Base-by-base conservation (phyloP, 306 rosid genomes). In the Prunus dulcis region DNA sequence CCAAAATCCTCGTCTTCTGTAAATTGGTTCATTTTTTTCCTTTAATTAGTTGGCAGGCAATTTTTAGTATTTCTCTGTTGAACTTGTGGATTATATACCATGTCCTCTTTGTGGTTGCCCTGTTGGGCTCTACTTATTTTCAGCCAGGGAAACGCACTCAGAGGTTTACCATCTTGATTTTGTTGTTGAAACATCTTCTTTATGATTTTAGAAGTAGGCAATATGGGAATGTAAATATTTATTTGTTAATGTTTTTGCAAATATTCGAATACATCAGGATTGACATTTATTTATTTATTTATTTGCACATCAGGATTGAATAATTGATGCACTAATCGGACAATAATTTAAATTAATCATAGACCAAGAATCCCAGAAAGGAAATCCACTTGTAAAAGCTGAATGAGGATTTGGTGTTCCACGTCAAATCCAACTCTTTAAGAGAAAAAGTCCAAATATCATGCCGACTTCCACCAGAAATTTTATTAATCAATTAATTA, bases 321-420 rank as follows among this genome's bases (percentile, higher is more conserved):
- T 55, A 22, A 58, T 58, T 58, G 27, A 0, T 20, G 28, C 62
- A 56, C 28, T 56, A 56, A 56, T 56, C 28, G 32, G 27, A 60
- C 17, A 23, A 11, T 12, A 60, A 13, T 25, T 55, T 55, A 55
- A 19, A n/a, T 55, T n/a, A n/a, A 55, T n/a, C 27, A 55, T n/a
- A 55, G 27, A n/a, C 4, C 61, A 9, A 58, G 64, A 58, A 17
- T 69, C 25, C 14, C 25, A 3, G 0, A 27, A 52, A 53, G 73
- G 67, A 64, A 38, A 41, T 41, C 67, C 72, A 79, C 78, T 65
- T 10, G 78, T 72, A 3, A 65, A 45, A 79, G 70, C 28, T 72
- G 0, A 38, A 4, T 5, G 49, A 6, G 5, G 15, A 63, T 30
- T 72, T 57, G 45, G 67, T 41, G 17, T 61, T 62, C 76, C 80